phyloP scores from a whole-genome alignment of 1,284 basidiomycete genomes.

The Tilletia caries region DNA sequence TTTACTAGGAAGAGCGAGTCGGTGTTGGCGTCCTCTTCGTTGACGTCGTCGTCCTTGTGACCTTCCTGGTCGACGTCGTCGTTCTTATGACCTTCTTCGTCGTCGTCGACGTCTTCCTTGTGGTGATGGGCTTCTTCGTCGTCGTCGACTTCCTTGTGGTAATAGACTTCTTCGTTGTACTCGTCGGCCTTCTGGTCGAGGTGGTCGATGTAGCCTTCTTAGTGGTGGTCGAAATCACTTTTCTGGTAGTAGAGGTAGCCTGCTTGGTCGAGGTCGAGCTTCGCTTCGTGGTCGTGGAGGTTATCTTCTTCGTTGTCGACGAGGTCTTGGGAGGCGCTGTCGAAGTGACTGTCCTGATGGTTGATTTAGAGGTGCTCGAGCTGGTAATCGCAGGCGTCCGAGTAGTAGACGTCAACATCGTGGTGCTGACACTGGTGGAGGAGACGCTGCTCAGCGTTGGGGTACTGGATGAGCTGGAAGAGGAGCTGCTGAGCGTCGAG shows the following conservation, averaged over 20 bases:
- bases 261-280: neutral
- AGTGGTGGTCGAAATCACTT: too few relatives aligned
- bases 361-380: neutral
- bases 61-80: neutral
- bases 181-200: too few relatives aligned
- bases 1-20: too few relatives aligned
- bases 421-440: neutral
- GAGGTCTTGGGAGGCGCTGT: neutral
- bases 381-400: neutral
- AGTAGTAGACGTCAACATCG: neutral
- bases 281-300: neutral
- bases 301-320: neutral
- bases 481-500: too few relatives aligned
- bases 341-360: neutral
- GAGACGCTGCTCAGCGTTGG: too few relatives aligned
- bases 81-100: neutral
- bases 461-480: too few relatives aligned
- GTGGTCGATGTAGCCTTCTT: too few relatives aligned
- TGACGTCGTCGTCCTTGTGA: neutral
- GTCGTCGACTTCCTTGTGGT: neutral
- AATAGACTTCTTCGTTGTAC: neutral
- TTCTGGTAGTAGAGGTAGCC: too few relatives aligned
- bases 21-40: neutral
- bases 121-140: neutral
- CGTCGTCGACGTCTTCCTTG: too few relatives aligned